Evolutionary conservation across 805 yeast species (phyloP), one percentile per base, ranked within the genome.

Genomic region (Nakazawaea anatomiae): DNA sequence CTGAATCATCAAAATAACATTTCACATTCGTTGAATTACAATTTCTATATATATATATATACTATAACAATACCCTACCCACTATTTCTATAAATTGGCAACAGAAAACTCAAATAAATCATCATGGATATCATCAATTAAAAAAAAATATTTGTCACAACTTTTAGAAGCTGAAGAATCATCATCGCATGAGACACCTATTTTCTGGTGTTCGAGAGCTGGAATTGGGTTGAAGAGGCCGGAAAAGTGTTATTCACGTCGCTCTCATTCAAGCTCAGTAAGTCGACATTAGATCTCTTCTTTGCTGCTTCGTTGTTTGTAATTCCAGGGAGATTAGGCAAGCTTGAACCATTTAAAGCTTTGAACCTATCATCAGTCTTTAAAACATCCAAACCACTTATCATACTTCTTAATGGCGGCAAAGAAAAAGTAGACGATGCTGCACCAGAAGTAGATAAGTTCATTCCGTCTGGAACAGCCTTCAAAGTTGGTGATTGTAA

Each of bases 401-500:
- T 47, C 63, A 67, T 60, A 12, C 64, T 56, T 48, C 70, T 58
- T 18, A 68, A 58, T 4, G 72, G 68, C 6, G 73, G 72, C 35
- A 68, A 56, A 6, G 59, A 58, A 8, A 62, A 52, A 18, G 50
- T 51, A 41, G 46, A 50, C 30, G 39, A 47, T 34, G 49, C 39
- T 39, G 12, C 44, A 42, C 27, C 52, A 9, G 43, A 42, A 38
- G 44, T 12, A 5, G 50, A 25, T 27, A 35, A 25, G 4, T 18
- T 34, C 11, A 31, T 30, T 7, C 25, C 5, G 32, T 30, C 32
- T 25, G 47, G 5, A 25, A 56, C 46, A 6, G 72, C 67, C 48
- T 56, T 60, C 51, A 69, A 57, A 14, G 62, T 62, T n/a, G 73
- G 73, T 5, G 72, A 68, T 47, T 69, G 72, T 39, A 63, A 42